Base-by-base conservation (phyloP, 208 protist genomes). In the Tritrichomonas musculus region DNA sequence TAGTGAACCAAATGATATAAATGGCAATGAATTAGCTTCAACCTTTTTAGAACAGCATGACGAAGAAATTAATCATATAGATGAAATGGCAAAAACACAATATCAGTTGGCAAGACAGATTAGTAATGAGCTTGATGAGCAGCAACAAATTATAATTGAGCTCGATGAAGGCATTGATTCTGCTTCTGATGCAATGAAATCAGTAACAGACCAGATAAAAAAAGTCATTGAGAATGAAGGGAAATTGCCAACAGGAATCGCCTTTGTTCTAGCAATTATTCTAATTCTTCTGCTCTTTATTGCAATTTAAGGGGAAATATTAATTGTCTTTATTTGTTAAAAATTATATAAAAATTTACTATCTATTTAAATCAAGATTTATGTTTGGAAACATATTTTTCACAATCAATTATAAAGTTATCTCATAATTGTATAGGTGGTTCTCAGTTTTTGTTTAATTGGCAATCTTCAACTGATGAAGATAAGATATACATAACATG, bases 201-300 rank as follows among this genome's bases (percentile, higher is more conserved):
- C 9, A 8, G 77, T 88, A 17, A 88, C 77, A 57, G 9, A 0
- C 14, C 17, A 88, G 44, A 88, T 88, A 2, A 53, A 53, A 88
- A 33, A 57, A n/a, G n/a, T 88, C 33, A 53, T 88, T 25, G 77
- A 88, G 27, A 88, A n/a, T 39, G 77, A 88, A 88, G 77, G 77
- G 9, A 53, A 57, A 9, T 14, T 20, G 22, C 77, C 77, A 88
- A 88, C 77, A 33, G 39, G 33, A 14, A 8, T 57, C 14, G 77
- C 41, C 5, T 44, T 47, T 53, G 47, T 25, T 33, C 47, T 88
- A 22, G 53, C 77, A 9, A 36, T 88, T 60, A 22, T 57, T 5
- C 39, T 88, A 11, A 88, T 88, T 53, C 33, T 88, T 30, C 20
- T 88, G 33, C 27, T 88, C 8, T 88, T 88, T 57, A 39, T 88